Conservation (phyloP, 108 stramenopile genomes). For the Cylindrotheca fusiformis region DNA sequence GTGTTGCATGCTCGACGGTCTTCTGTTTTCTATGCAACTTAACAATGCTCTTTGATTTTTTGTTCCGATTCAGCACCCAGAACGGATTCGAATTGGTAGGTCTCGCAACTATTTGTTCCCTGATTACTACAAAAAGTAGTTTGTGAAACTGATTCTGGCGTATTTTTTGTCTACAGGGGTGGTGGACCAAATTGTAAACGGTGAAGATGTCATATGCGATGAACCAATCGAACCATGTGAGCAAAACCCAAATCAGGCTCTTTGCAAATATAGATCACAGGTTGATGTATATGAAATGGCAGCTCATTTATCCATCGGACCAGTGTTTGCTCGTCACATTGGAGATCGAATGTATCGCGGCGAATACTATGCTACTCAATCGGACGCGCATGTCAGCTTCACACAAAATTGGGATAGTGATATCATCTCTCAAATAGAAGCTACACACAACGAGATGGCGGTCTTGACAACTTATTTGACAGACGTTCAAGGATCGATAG, state of each 20-base stretch:
- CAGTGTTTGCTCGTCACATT: conserved; percentile 88
- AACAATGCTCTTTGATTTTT: too few relatives aligned
- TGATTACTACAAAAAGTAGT: neutral
- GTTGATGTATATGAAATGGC: conserved; percentile 83
- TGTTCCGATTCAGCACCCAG: conserved; percentile 30
- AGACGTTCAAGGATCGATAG: conserved; percentile 77
- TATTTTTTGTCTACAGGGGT: conserved; percentile 38
- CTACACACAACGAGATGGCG: conserved; percentile 88
- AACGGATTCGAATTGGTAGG: conserved; percentile 58
- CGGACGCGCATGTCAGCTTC: conserved; percentile 94
- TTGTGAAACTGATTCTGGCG: neutral
- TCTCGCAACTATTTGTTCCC: neutral
- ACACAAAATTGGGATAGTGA: conserved; percentile 87
- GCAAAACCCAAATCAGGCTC: conserved; percentile 49
- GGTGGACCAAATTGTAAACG: conserved; percentile 80
- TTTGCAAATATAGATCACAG: conserved; percentile 73
- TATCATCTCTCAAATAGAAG: conserved; percentile 79
- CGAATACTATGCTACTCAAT: conserved; percentile 94
- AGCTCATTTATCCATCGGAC: conserved; percentile 80
- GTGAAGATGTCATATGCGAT: conserved; percentile 74
- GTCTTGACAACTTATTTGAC: conserved; percentile 88
- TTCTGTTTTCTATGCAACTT: too few relatives aligned
- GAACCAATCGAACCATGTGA: conserved; percentile 70
- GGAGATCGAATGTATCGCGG: conserved; percentile 87
- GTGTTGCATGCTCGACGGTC: too few relatives aligned